A percentile compares a stretch with the other conserved stretches of the same genome.
Evolutionary conservation across 805 yeast genomes (phyloP).

Genomic region (Sugiyamaella lignohabitans): DNA sequence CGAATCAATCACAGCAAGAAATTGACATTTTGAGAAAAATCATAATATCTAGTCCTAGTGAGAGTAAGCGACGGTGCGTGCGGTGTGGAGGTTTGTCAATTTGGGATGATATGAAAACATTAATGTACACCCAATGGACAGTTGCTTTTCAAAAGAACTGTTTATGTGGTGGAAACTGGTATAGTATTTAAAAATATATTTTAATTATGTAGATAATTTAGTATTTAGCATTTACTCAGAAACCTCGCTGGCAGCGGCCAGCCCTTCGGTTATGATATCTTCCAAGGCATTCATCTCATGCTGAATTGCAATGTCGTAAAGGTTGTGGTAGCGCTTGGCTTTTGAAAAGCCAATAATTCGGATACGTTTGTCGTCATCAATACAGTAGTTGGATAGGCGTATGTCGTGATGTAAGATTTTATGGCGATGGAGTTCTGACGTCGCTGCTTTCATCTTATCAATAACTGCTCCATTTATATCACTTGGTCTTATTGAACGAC

Average conservation of each 20-base stretch:
- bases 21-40: conserved; percentile 35
- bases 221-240: too few species aligned
- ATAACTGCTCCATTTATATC: conserved; percentile 13
- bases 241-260: not conserved
- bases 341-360: conserved; percentile 18
- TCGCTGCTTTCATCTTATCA: conserved; percentile 14
- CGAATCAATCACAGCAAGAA: not conserved
- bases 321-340: conserved; percentile 18
- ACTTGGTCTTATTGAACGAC: conserved; percentile 13
- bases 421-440: conserved; percentile 16
- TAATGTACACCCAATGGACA: conserved; percentile 40
- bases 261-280: conserved; percentile 2
- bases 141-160: conserved; percentile 67
- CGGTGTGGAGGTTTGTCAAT: conserved; percentile 49
- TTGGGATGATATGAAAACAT: conserved; percentile 33
- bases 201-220: too few species aligned
- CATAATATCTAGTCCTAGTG: conserved; percentile 34
- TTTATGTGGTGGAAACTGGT: conserved; percentile 74
- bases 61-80: conserved; percentile 35
- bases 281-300: conserved; percentile 15
- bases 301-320: conserved; percentile 18
- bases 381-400: conserved; percentile 16
- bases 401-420: conserved; percentile 20
- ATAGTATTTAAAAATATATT: not conserved
- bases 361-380: conserved; percentile 14